Evolutionary conservation across 176 grass and related monocot species (phyloP), one percentile per base, ranked within the genome.

Genomic region (Elaeis guineensis): DNA sequence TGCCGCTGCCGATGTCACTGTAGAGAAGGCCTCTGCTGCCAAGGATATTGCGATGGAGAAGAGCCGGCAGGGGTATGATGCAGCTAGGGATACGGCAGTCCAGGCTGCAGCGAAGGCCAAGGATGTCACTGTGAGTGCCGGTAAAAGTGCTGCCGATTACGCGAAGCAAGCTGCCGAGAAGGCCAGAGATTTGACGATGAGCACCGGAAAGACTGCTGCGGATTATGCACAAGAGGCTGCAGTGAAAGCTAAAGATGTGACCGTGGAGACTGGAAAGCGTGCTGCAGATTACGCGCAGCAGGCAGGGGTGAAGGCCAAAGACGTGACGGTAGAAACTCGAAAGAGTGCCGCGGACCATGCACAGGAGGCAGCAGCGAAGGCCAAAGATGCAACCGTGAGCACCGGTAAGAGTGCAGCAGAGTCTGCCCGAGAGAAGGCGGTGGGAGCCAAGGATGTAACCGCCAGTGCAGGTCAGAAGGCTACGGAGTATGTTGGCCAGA

Each of bases 301-400:
- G 50, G 83, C 79, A 5, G 86, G 77, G 0, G 77, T 54, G 16
- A 87, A 84, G 29, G 70, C 82, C 18, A 89, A 86, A 63, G 85
- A 89, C 21, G 62, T 6, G 25, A 79, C 82, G 30, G 7, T 78
- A 4, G 48, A 57, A 0, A 69, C 77, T 1, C 80, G 77, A 52
- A 72, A 49, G 48, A 75, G 68, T 14, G 79, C 76, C 32, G 55
- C 24, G 6, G 54, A 82, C 44, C 74, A 74, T 48, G 55, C 53
- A 8, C 49, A 57, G 25, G 5, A 60, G 4, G 67, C 67, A 9
- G 79, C 59, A 4, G 79, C 72, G 16, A 86, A 77, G 65, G 79
- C 83, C 4, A 87, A 68, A 65, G 83, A 87, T 59, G 53, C 25
- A 23, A 83, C 80, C n/a, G 72, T 75, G 16, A 57, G 17, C 50